These are phyloP conservation scores for Rhododendron mucronatum DNA, from an alignment of 148 eudicot species.

Conservation along the genomic window DNA sequence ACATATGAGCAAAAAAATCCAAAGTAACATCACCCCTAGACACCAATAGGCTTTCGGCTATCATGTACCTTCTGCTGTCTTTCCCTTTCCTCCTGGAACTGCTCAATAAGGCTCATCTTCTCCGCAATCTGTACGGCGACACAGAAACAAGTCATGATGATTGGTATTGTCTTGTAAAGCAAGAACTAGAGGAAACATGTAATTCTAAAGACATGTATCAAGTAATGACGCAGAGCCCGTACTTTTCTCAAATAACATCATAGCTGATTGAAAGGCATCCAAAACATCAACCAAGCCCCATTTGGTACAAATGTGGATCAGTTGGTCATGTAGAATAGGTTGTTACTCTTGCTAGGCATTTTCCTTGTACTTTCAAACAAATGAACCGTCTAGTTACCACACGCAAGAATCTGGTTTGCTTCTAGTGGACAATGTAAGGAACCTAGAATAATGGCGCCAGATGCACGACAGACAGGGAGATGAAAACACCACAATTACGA, in stretches of 20 bases:
- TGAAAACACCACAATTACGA: neutral
- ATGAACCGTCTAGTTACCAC: neutral
- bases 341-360: neutral
- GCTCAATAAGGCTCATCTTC: constrained; percentile 56
- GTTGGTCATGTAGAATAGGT: neutral
- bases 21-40: neutral
- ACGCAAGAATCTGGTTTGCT: neutral
- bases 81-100: constrained; percentile 66
- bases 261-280: neutral
- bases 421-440: neutral
- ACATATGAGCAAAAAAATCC: neutral
- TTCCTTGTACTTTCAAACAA: neutral
- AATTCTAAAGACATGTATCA: neutral
- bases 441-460: neutral
- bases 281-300: neutral
- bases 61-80: constrained; percentile 71
- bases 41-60: neutral
- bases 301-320: neutral
- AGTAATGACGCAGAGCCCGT: neutral
- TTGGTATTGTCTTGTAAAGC: neutral
- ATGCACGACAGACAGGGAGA: neutral
- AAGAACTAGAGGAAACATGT: neutral
- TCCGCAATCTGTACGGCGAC: constrained; percentile 49
- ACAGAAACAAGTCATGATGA: neutral
- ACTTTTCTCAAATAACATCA: neutral